Evolutionary conservation across 768 basidiomycete genomes (phyloP).

Genomic region (Mrakia blollopis): DNA sequence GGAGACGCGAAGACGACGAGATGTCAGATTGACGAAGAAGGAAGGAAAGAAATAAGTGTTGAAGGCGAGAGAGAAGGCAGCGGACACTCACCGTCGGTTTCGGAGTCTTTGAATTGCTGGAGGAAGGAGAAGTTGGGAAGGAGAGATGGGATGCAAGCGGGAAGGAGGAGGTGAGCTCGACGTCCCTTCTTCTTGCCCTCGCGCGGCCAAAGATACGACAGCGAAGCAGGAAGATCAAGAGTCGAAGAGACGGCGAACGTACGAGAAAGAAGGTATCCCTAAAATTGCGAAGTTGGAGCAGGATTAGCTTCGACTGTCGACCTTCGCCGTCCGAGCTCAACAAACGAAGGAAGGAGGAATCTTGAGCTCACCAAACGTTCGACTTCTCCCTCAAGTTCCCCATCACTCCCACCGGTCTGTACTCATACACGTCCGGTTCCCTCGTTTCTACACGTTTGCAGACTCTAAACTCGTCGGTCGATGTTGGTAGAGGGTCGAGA

Average conservation of each 20-base stretch:
- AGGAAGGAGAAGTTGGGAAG: neutral
- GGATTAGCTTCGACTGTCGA: neutral
- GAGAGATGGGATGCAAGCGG: neutral
- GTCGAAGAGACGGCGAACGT: neutral
- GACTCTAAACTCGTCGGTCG: neutral
- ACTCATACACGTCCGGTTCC: neutral
- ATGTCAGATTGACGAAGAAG: neutral
- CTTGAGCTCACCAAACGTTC: neutral
- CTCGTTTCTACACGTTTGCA: slow-evolving; percentile 3
- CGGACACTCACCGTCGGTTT: neutral
- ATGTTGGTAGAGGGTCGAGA: neutral
- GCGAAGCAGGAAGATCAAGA: neutral
- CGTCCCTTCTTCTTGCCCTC: neutral
- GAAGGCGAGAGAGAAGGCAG: neutral
- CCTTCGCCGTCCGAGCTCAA: no score
- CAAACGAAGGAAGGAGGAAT: no score
- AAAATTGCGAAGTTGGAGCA: neutral
- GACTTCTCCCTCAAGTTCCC: neutral
- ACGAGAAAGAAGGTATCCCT: slow-evolving; percentile 13
- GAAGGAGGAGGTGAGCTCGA: neutral
- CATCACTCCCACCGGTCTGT: neutral
- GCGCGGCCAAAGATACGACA: no score
- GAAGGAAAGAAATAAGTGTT: no score
- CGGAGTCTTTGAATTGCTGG: neutral
- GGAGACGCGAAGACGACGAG: neutral